Evolutionary conservation across 208 protist genomes (phyloP).

Genomic region (Acanthamoeba healyi): DNA sequence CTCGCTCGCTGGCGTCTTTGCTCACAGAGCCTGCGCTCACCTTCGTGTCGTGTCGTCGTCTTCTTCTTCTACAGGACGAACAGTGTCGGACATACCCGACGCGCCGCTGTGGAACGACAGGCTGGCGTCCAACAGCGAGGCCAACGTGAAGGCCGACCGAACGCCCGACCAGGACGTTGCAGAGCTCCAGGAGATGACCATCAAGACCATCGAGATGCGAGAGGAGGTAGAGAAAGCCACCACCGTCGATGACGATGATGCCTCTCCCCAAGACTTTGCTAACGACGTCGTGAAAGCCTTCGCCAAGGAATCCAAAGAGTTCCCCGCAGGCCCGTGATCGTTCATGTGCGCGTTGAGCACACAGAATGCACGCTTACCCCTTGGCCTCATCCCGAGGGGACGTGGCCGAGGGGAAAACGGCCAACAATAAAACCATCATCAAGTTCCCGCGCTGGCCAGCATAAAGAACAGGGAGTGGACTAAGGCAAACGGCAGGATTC

Average conservation of each 20-base stretch:
- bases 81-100: background rate
- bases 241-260: background rate
- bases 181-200: slow-evolving; percentile 24
- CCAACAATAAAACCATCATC: too few relatives aligned
- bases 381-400: background rate
- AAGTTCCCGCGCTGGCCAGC: too few relatives aligned
- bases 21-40: too few relatives aligned
- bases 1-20: too few relatives aligned
- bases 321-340: slow-evolving; percentile 2
- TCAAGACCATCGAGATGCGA: slow-evolving; percentile 5
- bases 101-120: background rate
- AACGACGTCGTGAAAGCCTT: background rate
- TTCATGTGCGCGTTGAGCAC: too few relatives aligned
- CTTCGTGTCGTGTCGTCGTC: background rate
- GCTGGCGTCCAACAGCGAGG: slow-evolving; percentile 31
- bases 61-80: background rate
- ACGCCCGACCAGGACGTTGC: background rate
- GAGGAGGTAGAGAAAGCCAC: slow-evolving; percentile 10
- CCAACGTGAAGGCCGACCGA: slow-evolving; percentile 46
- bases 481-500: too few relatives aligned
- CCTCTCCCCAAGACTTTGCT: background rate
- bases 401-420: background rate
- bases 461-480: too few relatives aligned
- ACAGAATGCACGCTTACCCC: too few relatives aligned
- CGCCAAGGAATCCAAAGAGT: background rate